A percentile compares a stretch with the other conserved stretches of the same genome.
These are phyloP conservation scores for Pneumocystis wakefieldiae DNA, from an alignment of 1,139 yeast species.

Conservation along the genomic window DNA sequence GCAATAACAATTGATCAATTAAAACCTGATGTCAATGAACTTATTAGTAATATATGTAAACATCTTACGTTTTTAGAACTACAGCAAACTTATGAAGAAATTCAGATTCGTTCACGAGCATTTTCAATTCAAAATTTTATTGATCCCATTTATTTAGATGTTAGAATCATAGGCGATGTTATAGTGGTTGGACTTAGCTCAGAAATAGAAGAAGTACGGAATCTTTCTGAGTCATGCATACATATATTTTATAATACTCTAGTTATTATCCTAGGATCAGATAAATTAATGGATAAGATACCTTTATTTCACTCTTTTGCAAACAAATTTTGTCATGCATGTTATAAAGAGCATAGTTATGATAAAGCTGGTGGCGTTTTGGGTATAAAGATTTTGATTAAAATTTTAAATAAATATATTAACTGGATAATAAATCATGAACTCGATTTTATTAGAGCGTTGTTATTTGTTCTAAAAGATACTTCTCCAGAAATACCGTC, in stretches of 20 bases:
- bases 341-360: constrained; percentile 78
- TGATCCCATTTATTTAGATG: constrained; percentile 56
- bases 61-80: constrained; percentile 70
- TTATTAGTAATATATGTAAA: constrained; percentile 54
- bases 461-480: constrained; percentile 80
- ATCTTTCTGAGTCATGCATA: constrained; percentile 3
- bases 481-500: constrained; percentile 81
- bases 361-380: constrained; percentile 77
- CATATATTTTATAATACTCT: constrained; percentile 43
- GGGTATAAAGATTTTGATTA: constrained; percentile 62
- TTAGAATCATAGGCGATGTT: constrained; percentile 57
- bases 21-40: constrained; percentile 46
- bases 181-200: constrained; percentile 48
- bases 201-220: background rate
- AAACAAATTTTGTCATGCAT: constrained; percentile 72
- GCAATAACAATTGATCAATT: constrained; percentile 64
- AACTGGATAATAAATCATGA: constrained; percentile 66
- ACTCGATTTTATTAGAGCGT: constrained; percentile 69
- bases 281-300: constrained; percentile 50
- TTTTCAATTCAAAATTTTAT: constrained; percentile 69
- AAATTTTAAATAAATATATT: constrained; percentile 51
- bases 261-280: constrained; percentile 48
- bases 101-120: constrained; percentile 37
- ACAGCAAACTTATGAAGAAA: constrained; percentile 53
- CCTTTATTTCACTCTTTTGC: constrained; percentile 66